These are phyloP conservation scores for Lathyrus aphaca DNA, from an alignment of 306 rosid species.

Conservation along the genomic window DNA sequence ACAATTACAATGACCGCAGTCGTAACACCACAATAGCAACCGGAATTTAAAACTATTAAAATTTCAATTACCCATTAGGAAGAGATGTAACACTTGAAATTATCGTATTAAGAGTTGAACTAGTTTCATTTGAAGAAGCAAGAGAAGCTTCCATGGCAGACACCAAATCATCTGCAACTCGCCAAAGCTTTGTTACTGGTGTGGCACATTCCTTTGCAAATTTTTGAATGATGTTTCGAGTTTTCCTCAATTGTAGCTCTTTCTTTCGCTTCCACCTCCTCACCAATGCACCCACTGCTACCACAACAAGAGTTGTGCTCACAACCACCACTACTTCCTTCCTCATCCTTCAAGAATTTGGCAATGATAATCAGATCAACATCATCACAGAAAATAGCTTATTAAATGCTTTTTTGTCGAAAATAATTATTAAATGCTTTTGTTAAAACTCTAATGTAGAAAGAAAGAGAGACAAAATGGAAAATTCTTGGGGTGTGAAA, in stretches of 20 bases:
- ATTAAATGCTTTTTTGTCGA: background rate
- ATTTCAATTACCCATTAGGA: constrained; percentile 55
- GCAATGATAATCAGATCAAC: background rate
- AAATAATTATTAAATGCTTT: background rate
- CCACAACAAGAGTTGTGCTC: constrained; percentile 43
- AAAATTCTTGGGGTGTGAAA: constrained; percentile 2
- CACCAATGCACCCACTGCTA: constrained; percentile 34
- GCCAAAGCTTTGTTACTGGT: constrained; percentile 57
- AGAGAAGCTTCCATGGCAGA: constrained; percentile 57
- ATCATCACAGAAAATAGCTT: background rate
- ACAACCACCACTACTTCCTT: constrained; percentile 52
- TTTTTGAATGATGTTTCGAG: constrained; percentile 48
- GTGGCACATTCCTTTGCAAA: constrained; percentile 68
- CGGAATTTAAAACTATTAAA: background rate
- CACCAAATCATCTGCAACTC: constrained; percentile 56
- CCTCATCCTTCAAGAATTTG: constrained; percentile 43
- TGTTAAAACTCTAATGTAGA: background rate
- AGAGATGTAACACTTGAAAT: constrained; percentile 59
- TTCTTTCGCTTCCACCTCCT: constrained; percentile 49
- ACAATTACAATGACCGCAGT: too few species aligned
- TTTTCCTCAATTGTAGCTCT: constrained; percentile 48
- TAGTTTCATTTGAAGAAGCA: constrained; percentile 35
- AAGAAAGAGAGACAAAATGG: background rate
- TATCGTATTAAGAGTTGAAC: constrained; percentile 53
- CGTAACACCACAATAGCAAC: too few species aligned